Conservation (phyloP, 2,329 filamentous ascomycete species). For the Rhinocladiella similis region DNA sequence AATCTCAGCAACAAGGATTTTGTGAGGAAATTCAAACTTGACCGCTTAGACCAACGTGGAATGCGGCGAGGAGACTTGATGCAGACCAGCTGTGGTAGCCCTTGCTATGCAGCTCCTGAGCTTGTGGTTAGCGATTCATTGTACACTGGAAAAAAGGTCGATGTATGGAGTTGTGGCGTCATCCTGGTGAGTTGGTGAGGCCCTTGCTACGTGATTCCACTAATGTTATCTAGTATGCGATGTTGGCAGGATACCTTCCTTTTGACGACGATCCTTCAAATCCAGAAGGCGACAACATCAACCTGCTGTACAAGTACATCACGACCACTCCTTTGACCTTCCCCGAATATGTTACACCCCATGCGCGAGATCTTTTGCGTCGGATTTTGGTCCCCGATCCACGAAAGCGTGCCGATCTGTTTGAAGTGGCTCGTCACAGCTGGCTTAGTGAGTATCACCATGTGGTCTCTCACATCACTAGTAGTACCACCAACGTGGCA, state of each 20-base stretch:
- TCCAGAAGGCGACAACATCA: slow-evolving; percentile 98
- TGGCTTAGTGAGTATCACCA: slow-evolving; percentile 98
- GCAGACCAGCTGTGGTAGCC: slow-evolving; percentile 98
- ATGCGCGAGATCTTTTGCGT: slow-evolving; percentile 87
- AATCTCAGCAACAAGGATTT: slow-evolving; percentile 84
- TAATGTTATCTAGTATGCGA: slow-evolving; percentile 74
- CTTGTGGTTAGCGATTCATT: slow-evolving; percentile 95
- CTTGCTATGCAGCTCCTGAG: slow-evolving; percentile 95
- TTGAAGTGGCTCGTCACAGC: slow-evolving; percentile 95
- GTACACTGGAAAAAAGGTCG: slow-evolving; percentile 95
- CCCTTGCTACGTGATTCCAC: not conserved
- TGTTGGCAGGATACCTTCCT: slow-evolving; percentile 95
- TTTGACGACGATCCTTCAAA: slow-evolving; percentile 99
- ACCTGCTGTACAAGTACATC: slow-evolving; percentile 98
- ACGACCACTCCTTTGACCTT: slow-evolving; percentile 96
- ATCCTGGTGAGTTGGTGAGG: slow-evolving; percentile 73
- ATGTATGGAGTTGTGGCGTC: slow-evolving; percentile 98
- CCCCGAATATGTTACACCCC: slow-evolving; percentile 96
- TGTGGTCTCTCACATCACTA: slow-evolving; percentile 94
- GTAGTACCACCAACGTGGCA: slow-evolving; percentile 81
- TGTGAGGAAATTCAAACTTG: slow-evolving; percentile 81
- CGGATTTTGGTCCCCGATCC: slow-evolving; percentile 95
- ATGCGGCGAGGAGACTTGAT: slow-evolving; percentile 88
- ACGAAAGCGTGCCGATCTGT: slow-evolving; percentile 89
- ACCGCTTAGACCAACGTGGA: slow-evolving; percentile 73